A percentile compares a stretch with the other conserved stretches of the same genome.
Evolutionary conservation across 176 grass and related monocot genomes (phyloP).

Genomic region (Otatea glauca): DNA sequence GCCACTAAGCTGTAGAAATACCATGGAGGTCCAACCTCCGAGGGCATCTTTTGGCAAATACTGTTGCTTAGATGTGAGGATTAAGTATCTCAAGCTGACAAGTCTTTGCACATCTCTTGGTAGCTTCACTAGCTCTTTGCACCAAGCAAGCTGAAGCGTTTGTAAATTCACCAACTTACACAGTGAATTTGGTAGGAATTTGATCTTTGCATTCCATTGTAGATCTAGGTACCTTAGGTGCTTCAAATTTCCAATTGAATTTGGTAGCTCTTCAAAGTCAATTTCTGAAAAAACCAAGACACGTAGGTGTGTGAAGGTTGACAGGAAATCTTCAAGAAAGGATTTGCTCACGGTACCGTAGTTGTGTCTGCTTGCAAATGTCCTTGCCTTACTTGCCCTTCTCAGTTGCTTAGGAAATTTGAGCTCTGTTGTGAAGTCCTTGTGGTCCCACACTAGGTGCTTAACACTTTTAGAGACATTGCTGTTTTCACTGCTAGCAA

Average conservation of each 20-base stretch:
- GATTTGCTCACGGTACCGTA: conserved; percentile 13
- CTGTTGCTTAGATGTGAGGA: neutral
- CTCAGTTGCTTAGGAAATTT: conserved; percentile 13
- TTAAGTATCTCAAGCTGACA: neutral
- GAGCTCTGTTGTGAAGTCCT: neutral
- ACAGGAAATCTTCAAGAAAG: conserved; percentile 18
- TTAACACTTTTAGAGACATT: neutral
- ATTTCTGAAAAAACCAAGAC: neutral
- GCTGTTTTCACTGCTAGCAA: neutral
- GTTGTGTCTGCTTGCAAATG: neutral
- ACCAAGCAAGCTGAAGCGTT: neutral
- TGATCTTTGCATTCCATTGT: neutral
- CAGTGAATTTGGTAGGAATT: conserved; percentile 20
- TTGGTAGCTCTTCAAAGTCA: conserved; percentile 15
- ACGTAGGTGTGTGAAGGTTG: neutral
- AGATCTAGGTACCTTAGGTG: conserved; percentile 26
- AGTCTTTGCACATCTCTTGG: neutral
- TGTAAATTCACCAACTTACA: conserved; percentile 31
- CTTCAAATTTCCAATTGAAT: conserved; percentile 19
- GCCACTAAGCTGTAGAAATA: neutral
- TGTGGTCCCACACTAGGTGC: neutral
- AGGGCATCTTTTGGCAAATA: neutral
- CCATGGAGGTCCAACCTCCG: neutral
- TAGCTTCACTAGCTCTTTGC: neutral
- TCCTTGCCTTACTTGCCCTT: conserved; percentile 16